phyloP scores from a whole-genome alignment of 2,329 filamentous ascomycete genomes.

The Alternaria burnsii region DNA sequence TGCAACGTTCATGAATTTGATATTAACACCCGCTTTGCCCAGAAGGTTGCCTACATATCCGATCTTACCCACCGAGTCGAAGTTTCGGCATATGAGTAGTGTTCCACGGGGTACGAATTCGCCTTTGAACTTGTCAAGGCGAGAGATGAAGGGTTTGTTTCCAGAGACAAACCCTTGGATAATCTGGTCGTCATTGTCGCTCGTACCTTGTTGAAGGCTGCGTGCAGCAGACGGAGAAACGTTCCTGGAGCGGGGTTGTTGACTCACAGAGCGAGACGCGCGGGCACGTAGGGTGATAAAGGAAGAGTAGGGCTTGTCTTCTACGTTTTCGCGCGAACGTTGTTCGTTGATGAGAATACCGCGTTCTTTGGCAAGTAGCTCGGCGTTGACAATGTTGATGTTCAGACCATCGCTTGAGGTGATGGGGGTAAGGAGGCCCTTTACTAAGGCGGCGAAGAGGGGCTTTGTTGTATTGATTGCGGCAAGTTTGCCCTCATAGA shows the following conservation, averaged over 20 bases:
- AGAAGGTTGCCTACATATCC: constrained; percentile 77
- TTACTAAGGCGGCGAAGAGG: constrained; percentile 79
- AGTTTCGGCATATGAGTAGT: constrained; percentile 81
- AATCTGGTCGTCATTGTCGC: constrained; percentile 56
- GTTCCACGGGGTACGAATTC: constrained; percentile 78
- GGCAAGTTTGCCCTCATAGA: constrained; percentile 79
- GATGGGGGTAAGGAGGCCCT: constrained; percentile 75
- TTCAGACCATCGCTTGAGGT: constrained; percentile 71
- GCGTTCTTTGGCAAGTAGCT: constrained; percentile 76
- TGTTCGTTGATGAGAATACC: constrained; percentile 81
- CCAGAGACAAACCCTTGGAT: constrained; percentile 74
- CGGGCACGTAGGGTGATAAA: constrained; percentile 73
- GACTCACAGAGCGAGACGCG: constrained; percentile 48
- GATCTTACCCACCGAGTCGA: constrained; percentile 83
- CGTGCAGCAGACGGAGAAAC: constrained; percentile 41
- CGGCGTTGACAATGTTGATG: constrained; percentile 85
- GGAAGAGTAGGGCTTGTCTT: constrained; percentile 72
- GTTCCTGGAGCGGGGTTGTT: constrained; percentile 34
- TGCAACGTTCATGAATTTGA: constrained; percentile 80
- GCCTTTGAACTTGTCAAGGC: constrained; percentile 76
- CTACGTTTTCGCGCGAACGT: constrained; percentile 67
- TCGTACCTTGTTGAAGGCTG: constrained; percentile 9
- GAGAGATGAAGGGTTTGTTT: constrained; percentile 72
- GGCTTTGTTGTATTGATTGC: constrained; percentile 77
- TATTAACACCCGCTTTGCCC: constrained; percentile 76